These are phyloP conservation scores for Penicillium sp. DNA, from an alignment of 2,329 filamentous ascomycete genomes.

Conservation along the genomic window DNA sequence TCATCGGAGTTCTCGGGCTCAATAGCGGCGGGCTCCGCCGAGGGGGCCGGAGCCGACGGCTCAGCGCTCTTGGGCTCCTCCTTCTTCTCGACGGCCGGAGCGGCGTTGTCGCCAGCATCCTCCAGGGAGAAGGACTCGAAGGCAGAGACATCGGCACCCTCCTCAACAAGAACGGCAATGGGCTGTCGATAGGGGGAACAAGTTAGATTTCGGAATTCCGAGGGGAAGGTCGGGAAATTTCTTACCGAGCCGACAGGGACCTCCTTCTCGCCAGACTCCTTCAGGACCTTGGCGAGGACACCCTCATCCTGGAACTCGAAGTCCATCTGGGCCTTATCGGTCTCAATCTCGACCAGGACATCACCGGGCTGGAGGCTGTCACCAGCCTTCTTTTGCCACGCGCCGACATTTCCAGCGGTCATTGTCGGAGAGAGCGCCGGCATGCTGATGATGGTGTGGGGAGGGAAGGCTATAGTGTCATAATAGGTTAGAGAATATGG, in stretches of 20 bases:
- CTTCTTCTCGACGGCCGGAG: constrained; percentile 62
- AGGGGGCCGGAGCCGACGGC: constrained; percentile 55
- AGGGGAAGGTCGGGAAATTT: constrained; percentile 33
- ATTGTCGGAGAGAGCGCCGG: constrained; percentile 97
- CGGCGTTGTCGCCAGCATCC: constrained; percentile 79
- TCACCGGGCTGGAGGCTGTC: constrained; percentile 86
- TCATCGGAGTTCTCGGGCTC: constrained; percentile 73
- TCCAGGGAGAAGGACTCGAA: constrained; percentile 86
- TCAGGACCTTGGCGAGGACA: constrained; percentile 89
- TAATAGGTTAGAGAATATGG: constrained; percentile 4
- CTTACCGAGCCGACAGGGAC: constrained; percentile 90
- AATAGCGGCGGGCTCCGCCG: constrained; percentile 59
- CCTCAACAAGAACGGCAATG: constrained; percentile 92
- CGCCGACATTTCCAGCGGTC: constrained; percentile 92
- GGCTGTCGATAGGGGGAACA: constrained; percentile 59
- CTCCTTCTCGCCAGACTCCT: constrained; percentile 91
- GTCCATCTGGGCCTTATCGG: constrained; percentile 99
- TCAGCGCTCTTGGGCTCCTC: constrained; percentile 52
- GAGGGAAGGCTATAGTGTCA: constrained; percentile 72
- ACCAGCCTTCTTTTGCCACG: constrained; percentile 96
- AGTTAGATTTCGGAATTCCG: constrained; percentile 11
- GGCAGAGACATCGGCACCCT: constrained; percentile 79
- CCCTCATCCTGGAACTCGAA: constrained; percentile 99
- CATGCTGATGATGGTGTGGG: constrained; percentile 96
- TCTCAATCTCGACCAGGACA: constrained; percentile 97